Percentiles rank a stretch among this genome's conserved stretches.
phyloP scores from a whole-genome alignment of 2,329 filamentous ascomycete genomes.

The Alternaria sp. region DNA sequence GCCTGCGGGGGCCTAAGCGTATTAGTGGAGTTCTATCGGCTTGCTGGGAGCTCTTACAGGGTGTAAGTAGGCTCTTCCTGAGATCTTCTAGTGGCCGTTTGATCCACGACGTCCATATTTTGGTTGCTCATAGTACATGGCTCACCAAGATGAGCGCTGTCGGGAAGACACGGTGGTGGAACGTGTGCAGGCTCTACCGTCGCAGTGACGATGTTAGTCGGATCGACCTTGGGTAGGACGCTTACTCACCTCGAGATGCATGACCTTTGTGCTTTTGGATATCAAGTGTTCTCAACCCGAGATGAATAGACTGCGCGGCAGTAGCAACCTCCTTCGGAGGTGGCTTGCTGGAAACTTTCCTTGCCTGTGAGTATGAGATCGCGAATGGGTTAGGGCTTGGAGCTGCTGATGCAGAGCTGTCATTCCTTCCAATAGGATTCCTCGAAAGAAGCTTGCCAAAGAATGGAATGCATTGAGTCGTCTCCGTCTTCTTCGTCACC shows the following conservation, averaged over 20 bases:
- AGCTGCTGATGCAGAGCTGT: background rate
- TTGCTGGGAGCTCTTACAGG: background rate
- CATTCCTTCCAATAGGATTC: background rate
- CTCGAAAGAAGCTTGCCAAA: conserved; percentile 4
- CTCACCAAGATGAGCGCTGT: background rate
- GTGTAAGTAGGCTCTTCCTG: background rate
- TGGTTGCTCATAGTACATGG: background rate
- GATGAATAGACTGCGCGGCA: background rate
- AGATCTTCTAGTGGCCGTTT: background rate
- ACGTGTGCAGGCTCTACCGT: background rate
- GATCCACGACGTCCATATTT: background rate
- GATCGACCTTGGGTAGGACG: background rate
- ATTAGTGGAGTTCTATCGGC: background rate
- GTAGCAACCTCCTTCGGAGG: background rate
- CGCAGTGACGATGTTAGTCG: background rate
- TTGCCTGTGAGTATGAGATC: background rate
- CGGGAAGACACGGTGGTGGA: background rate
- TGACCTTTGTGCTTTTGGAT: background rate
- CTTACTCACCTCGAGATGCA: background rate
- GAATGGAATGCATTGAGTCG: background rate
- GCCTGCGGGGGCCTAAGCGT: background rate
- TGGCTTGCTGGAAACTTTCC: background rate
- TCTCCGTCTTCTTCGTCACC: conserved; percentile 2
- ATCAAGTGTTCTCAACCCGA: background rate
- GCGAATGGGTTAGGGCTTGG: conserved; percentile 2